Evolutionary conservation across 306 rosid species (phyloP).

Genomic region (Glycine soja): DNA sequence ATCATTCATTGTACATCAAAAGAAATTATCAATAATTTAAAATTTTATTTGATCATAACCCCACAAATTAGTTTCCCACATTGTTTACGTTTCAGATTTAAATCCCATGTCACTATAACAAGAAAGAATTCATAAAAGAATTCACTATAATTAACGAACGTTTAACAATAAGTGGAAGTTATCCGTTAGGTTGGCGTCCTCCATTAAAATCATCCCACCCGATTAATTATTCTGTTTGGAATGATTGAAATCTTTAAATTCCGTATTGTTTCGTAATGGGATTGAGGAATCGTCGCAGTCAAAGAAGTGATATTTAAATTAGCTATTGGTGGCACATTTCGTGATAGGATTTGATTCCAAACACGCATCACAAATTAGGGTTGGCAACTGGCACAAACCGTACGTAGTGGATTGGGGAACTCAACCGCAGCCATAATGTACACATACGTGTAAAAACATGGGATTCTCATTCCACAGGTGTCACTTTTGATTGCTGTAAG

Average conservation of each 20-base stretch:
- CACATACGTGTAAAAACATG: conserved; percentile 56
- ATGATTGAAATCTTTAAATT: not conserved
- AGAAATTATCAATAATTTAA: too few relatives aligned
- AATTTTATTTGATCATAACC: not conserved
- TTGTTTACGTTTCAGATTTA: not conserved
- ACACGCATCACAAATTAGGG: not conserved
- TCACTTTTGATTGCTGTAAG: conserved; percentile 64
- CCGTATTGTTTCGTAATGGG: not conserved
- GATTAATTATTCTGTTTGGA: not conserved
- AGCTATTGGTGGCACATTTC: not conserved
- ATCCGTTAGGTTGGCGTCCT: not conserved
- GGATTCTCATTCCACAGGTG: conserved; percentile 61
- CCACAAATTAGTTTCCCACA: not conserved
- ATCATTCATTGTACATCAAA: too few relatives aligned
- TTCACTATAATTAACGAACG: too few relatives aligned
- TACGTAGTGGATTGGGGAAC: not conserved
- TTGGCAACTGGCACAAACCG: not conserved
- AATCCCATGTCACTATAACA: not conserved
- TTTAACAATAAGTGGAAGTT: not conserved
- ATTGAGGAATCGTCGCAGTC: not conserved
- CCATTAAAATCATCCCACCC: not conserved
- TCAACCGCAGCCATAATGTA: conserved; percentile 12
- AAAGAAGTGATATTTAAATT: conserved; percentile 5
- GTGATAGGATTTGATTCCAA: conserved; percentile 7
- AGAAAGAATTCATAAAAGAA: not conserved